Base-by-base conservation (phyloP, 352 stramenopile species). In the Pythium angustatum region DNA sequence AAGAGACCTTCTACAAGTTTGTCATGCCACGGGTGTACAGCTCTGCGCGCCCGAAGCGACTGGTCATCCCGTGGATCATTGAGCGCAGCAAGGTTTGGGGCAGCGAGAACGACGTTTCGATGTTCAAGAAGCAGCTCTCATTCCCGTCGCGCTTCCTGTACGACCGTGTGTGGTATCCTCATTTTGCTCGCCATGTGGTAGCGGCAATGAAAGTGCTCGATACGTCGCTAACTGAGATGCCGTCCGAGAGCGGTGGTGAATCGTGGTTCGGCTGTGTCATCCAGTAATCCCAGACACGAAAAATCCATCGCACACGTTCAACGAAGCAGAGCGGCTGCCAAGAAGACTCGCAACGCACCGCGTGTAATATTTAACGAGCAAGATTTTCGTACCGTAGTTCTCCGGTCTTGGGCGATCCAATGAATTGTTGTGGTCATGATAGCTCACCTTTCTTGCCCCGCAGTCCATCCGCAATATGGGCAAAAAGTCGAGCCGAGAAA, bases 41-140 rank as follows among this genome's bases (percentile, higher is more conserved):
- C 27, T 75, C 77, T 7, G 86, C 72, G 0, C 80, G 74, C 41
- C 83, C 85, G 8, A 91, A 91, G 68, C 71, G 72, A 12, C 70
- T 93, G 7, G 82, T 93, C 50, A 78, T 94, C 12, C 83, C 84
- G 9, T 94, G 85, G 85, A 93, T 94, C 27, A 81, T 93, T 21
- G 85, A 94, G 53, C 78, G 83, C 17, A 85, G 74, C 60, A 81
- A 83, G 28, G 64, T 91, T 7, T 93, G 83, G 85, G 83, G 85
- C 40, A 82, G 78, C 45, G 67, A 65, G 33, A 77, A 86, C 33
- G 74, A 82, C 12, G 79, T 81, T 40, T 76, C 81, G 48, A 76
- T 75, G 34, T 88, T 87, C 65, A 85, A 80, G 59, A 82, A 88
- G 50, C 82, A 93, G 38, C 73, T 93, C 17, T 77, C 84, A 41